Evolutionary conservation across 2,329 filamentous ascomycete genomes (phyloP).

Genomic region (Epicoccum nigrum): DNA sequence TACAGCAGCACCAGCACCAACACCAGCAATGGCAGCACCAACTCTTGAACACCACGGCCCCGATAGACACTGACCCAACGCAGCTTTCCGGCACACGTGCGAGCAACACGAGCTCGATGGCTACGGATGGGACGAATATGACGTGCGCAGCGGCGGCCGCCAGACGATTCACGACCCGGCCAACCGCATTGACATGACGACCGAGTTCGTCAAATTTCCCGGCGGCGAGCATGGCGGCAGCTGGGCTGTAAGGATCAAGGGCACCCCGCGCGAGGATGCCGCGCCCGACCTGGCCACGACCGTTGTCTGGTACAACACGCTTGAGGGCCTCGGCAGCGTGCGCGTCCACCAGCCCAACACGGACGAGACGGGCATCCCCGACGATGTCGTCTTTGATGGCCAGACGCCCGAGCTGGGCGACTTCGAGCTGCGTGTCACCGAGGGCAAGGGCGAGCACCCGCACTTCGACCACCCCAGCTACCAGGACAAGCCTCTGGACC

Average conservation of each 20-base stretch:
- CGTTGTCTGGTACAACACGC: conserved; percentile 78
- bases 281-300: conserved; percentile 73
- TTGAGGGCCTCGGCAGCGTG: conserved; percentile 77
- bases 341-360: conserved; percentile 61
- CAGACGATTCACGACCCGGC: conserved; percentile 90
- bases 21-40: neutral
- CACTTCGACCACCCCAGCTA: conserved; percentile 66
- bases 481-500: conserved; percentile 72
- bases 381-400: conserved; percentile 72
- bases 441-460: conserved; percentile 69
- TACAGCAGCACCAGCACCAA: neutral
- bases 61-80: conserved; percentile 19
- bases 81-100: conserved; percentile 90
- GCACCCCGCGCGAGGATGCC: conserved; percentile 72
- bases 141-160: conserved; percentile 82
- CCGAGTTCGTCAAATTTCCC: conserved; percentile 90
- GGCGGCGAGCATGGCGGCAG: conserved; percentile 85
- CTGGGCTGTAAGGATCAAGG: conserved; percentile 90
- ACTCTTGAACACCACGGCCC: no score
- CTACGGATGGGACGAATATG: conserved; percentile 98
- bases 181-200: conserved; percentile 89
- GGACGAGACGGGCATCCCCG: conserved; percentile 58
- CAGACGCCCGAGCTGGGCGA: conserved; percentile 74
- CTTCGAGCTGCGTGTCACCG: conserved; percentile 79
- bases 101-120: conserved; percentile 95